Percentiles rank a stretch among this genome's conserved stretches.
These are phyloP conservation scores for Xylaria sp. DNA, from an alignment of 2,329 filamentous ascomycete genomes.

Conservation along the genomic window DNA sequence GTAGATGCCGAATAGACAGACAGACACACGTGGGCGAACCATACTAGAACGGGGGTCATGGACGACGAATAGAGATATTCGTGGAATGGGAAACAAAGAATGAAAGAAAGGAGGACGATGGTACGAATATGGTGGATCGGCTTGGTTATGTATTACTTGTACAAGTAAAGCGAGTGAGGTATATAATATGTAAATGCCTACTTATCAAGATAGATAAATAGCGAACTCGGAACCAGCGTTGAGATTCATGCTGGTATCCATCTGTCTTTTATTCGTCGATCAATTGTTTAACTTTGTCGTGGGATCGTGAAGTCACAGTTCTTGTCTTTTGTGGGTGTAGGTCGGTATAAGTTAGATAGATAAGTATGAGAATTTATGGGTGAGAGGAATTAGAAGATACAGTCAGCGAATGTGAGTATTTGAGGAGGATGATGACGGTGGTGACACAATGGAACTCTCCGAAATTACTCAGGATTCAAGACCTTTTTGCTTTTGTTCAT, in stretches of 20 bases:
- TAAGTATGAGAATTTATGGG: not conserved
- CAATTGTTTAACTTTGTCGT: not conserved
- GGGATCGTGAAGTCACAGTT: not conserved
- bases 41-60: not conserved
- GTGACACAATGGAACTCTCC: too few species aligned
- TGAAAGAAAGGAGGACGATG: not conserved
- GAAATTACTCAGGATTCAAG: not conserved
- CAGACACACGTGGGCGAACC: not conserved
- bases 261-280: not conserved
- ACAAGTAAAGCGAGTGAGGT: slow-evolving; percentile 1
- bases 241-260: not conserved
- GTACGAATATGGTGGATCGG: not conserved
- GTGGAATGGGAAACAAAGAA: not conserved
- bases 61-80: not conserved
- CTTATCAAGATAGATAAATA: not conserved
- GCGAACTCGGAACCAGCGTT: not conserved
- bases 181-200: not conserved
- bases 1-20: slow-evolving; percentile 13
- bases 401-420: not conserved
- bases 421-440: too few species aligned
- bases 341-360: not conserved
- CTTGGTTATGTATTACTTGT: not conserved
- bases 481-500: slow-evolving; percentile 15
- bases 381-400: not conserved
- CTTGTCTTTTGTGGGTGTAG: not conserved